Evolutionary conservation across 2,329 filamentous ascomycete genomes (phyloP), one percentile per base, ranked within the genome.

Genomic region (Trichophyton rubrum): DNA sequence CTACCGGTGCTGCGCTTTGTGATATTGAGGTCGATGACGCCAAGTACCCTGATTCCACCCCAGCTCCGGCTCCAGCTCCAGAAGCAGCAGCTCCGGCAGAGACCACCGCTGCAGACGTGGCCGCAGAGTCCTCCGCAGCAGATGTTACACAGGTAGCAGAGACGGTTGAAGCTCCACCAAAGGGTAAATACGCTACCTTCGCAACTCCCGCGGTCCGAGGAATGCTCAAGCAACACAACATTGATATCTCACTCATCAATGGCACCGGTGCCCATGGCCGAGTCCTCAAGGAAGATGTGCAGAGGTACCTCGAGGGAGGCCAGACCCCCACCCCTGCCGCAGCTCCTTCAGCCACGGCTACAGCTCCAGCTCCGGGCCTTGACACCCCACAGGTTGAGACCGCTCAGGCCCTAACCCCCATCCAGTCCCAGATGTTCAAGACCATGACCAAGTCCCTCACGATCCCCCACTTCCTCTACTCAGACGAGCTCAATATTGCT

Each of bases 391-490:
- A 88, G 72, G 77, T 77, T 59, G 93, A 97, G 73, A 87, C 85
- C 7, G 74, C 79, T 1, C 79, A 86, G 35, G 78, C 82, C 61
- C 78, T 99, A 63, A 89, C 89, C 11, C 86, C 85, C 41, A 87
- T 89, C 13, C 92, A 97, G 75, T 80, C 83, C 41, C 87, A 90
- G 70, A 99, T 99, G 93, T 97, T 96, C 84, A 96, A 95, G 77
- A 82, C 85, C 62, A 99, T 99, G 93, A 96, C 92, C 13, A 85
- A 85, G 62, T 96, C 92, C 1, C 81, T 99, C 64, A 83, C 76
- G 58, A 97, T 96, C 67, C 93, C 93, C 0, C 93, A 97, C 75
- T 96, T 99, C 75, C 83, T 97, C 63, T 99, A 95, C 76, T 87
- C 90, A 43, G 90, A 96, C 74, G 89, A 92, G 70, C 79, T 96